Percentiles rank a stretch among this genome's conserved stretches.
Evolutionary conservation across 2,329 filamentous ascomycete genomes (phyloP).

Genomic region (Pseudogymnoascus sp.): DNA sequence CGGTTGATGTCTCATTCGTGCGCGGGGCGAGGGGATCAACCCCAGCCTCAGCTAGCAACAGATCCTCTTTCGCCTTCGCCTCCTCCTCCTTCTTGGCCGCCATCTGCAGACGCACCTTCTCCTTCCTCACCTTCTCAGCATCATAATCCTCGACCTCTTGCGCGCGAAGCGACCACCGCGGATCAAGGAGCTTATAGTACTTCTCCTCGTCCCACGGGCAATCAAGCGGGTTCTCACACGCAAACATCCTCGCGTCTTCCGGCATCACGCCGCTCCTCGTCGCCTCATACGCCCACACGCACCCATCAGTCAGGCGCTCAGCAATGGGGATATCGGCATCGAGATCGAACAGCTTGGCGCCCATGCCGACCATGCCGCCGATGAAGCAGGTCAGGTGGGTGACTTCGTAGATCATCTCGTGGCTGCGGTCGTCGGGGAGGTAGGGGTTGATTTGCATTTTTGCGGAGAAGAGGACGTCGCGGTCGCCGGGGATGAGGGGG

Average conservation of each 20-base stretch:
- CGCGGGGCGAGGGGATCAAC: neutral
- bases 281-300: conserved; percentile 59
- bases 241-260: conserved; percentile 41
- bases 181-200: conserved; percentile 26
- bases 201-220: conserved; percentile 27
- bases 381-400: conserved; percentile 59
- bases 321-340: conserved; percentile 53
- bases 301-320: conserved; percentile 55
- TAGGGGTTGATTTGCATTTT: conserved; percentile 26
- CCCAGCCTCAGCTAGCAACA: conserved; percentile 1
- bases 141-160: conserved; percentile 35
- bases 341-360: conserved; percentile 52
- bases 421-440: conserved; percentile 28
- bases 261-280: conserved; percentile 59
- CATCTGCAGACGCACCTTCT: conserved; percentile 24
- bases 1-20: neutral
- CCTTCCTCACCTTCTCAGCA: conserved; percentile 31
- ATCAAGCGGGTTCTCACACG: conserved; percentile 33
- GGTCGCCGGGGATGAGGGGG: conserved; percentile 60
- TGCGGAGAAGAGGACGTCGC: conserved; percentile 64
- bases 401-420: conserved; percentile 34
- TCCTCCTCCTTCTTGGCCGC: conserved; percentile 29
- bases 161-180: conserved; percentile 35
- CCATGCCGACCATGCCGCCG: conserved; percentile 62
- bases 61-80: conserved; percentile 19